Conservation (phyloP, 1,284 basidiomycete genomes). For the Papiliotrema nemorosa region DNA sequence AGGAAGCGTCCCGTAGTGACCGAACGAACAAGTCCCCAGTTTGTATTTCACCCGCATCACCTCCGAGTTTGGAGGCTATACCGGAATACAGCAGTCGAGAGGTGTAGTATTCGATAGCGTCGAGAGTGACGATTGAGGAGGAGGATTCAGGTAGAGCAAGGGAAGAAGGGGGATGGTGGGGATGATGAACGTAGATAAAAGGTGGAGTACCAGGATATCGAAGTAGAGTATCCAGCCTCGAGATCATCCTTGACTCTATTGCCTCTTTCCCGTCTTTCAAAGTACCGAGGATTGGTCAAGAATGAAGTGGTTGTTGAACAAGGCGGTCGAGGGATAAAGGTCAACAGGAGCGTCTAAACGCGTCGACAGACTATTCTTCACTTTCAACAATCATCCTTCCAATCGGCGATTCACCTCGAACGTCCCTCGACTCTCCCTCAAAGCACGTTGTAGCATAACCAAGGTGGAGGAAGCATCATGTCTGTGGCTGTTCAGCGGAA, state of each 20-base stretch:
- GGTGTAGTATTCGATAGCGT: slow-evolving; percentile 65
- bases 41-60: slow-evolving; percentile 29
- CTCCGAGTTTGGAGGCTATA: slow-evolving; percentile 60
- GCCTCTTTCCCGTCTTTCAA: too few relatives aligned
- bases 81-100: slow-evolving; percentile 66
- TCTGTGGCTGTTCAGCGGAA: neutral
- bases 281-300: too few relatives aligned
- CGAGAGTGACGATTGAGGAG: slow-evolving; percentile 51
- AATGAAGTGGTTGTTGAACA: too few relatives aligned
- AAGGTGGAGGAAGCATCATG: too few relatives aligned
- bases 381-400: too few relatives aligned
- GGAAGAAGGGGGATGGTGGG: slow-evolving; percentile 51
- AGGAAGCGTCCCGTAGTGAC: slow-evolving; percentile 52
- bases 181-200: slow-evolving; percentile 69
- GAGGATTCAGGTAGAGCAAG: slow-evolving; percentile 1
- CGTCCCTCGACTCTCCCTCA: too few relatives aligned
- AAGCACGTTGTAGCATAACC: too few relatives aligned
- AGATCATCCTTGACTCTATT: slow-evolving; percentile 1
- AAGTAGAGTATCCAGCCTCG: slow-evolving; percentile 47
- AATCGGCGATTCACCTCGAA: too few relatives aligned
- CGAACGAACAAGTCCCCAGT: slow-evolving; percentile 64
- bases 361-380: too few relatives aligned
- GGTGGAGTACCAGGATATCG: slow-evolving; percentile 56
- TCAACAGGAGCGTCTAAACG: too few relatives aligned
- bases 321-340: too few relatives aligned